Conservation (phyloP, 1,284 basidiomycete genomes). For the Phenoliferia sp. region DNA sequence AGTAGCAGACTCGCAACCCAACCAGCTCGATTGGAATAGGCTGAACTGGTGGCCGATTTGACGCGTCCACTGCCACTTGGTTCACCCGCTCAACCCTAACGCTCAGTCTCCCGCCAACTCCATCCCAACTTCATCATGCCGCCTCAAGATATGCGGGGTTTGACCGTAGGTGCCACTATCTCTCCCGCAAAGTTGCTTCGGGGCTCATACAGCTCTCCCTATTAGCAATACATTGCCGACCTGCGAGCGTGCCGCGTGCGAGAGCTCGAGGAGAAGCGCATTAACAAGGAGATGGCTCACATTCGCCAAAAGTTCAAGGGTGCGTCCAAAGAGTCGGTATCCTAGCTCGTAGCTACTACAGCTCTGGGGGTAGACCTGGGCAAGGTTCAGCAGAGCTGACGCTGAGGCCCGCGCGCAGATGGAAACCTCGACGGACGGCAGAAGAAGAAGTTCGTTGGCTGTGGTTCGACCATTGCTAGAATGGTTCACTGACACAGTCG, state of each 20-base stretch:
- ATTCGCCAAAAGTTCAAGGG: slow-evolving; percentile 99
- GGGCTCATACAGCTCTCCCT: background rate
- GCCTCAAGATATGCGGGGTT: slow-evolving; percentile 28
- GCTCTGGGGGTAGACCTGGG: background rate
- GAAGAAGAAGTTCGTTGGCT: slow-evolving; percentile 82
- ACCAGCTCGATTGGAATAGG: too few species aligned
- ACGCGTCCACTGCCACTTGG: too few species aligned
- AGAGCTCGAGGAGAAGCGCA: slow-evolving; percentile 90
- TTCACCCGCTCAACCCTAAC: too few species aligned
- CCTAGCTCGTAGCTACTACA: background rate
- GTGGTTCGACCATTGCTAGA: background rate
- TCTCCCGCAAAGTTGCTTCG: background rate
- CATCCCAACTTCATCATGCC: too few species aligned
- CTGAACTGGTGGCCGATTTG: too few species aligned
- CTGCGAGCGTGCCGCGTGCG: slow-evolving; percentile 85
- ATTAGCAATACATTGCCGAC: slow-evolving; percentile 87
- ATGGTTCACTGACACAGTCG: slow-evolving; percentile 7
- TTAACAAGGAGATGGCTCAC: slow-evolving; percentile 99
- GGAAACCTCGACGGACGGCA: slow-evolving; percentile 96
- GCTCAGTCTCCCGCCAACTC: too few species aligned
- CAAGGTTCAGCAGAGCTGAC: background rate
- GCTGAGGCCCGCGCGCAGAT: slow-evolving; percentile 51
- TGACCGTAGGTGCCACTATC: slow-evolving; percentile 12
- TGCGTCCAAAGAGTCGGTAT: too few species aligned
- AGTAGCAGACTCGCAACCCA: too few species aligned